Conservation (phyloP, 768 basidiomycete genomes). For the Hericium rajendrae region DNA sequence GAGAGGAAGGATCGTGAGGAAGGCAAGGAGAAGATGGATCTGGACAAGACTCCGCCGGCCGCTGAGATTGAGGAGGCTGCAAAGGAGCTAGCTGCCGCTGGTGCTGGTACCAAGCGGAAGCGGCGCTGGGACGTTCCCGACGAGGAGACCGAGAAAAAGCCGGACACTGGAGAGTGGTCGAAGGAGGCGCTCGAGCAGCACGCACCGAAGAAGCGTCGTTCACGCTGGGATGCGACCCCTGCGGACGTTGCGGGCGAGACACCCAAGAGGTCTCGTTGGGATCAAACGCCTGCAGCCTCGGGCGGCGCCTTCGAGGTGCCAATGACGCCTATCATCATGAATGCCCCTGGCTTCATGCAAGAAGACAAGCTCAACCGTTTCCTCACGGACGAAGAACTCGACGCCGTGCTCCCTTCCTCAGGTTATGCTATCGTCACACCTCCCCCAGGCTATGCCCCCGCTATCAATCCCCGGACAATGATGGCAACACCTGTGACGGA, state of each 20-base stretch:
- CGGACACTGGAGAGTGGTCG: slow-evolving; percentile 59
- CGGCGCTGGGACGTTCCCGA: slow-evolving; percentile 71
- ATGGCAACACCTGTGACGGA: slow-evolving; percentile 38
- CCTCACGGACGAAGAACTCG: slow-evolving; percentile 91
- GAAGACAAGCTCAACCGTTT: slow-evolving; percentile 97
- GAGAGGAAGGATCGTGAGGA: slow-evolving; percentile 68
- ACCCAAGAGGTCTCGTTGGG: slow-evolving; percentile 93
- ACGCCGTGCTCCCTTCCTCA: slow-evolving; percentile 72
- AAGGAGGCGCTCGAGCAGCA: slow-evolving; percentile 66
- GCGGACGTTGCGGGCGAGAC: slow-evolving; percentile 60
- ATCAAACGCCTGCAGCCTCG: slow-evolving; percentile 75
- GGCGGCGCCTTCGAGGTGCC: slow-evolving; percentile 40
- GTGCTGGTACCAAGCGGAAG: slow-evolving; percentile 55
- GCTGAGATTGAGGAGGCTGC: slow-evolving; percentile 67
- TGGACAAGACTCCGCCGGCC: slow-evolving; percentile 88
- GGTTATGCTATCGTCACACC: slow-evolving; percentile 92
- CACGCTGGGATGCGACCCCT: slow-evolving; percentile 93
- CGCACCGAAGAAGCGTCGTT: slow-evolving; percentile 84
- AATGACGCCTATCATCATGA: slow-evolving; percentile 80
- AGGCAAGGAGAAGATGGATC: slow-evolving; percentile 68
- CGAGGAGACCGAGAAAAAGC: slow-evolving; percentile 40
- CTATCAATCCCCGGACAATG: slow-evolving; percentile 48
- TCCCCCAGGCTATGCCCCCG: slow-evolving; percentile 86
- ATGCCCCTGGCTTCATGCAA: slow-evolving; percentile 71
- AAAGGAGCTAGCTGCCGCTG: slow-evolving; percentile 52